A percentile compares a stretch with the other conserved stretches of the same genome.
Conservation (phyloP, 441 rosid species). For the Pelargonium fulgidum region DNA sequence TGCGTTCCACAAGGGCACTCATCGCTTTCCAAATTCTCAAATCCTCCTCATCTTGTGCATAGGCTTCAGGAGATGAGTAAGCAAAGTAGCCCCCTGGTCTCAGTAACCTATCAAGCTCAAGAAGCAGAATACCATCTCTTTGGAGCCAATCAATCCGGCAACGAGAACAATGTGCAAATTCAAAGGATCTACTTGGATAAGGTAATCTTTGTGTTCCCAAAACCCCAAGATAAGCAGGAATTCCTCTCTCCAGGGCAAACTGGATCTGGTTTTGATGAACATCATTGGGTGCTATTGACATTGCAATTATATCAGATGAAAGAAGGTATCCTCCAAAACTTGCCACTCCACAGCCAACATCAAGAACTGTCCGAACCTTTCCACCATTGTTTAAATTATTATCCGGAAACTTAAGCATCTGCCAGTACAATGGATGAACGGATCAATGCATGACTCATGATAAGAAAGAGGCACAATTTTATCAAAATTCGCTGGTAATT, state of each 20-base stretch:
- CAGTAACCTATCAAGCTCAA: slow-evolving; percentile 90
- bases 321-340: slow-evolving; percentile 95
- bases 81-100: slow-evolving; percentile 98
- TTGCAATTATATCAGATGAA: slow-evolving; percentile 66
- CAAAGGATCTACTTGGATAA: slow-evolving; percentile 97
- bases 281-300: slow-evolving; percentile 96
- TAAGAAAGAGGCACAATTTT: neutral
- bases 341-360: slow-evolving; percentile 97
- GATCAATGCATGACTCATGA: slow-evolving; percentile 15
- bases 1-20: slow-evolving; percentile 79
- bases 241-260: slow-evolving; percentile 95
- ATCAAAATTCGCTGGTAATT: no score
- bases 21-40: slow-evolving; percentile 84
- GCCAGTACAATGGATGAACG: slow-evolving; percentile 20
- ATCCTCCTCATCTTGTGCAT: slow-evolving; percentile 94
- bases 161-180: slow-evolving; percentile 94
- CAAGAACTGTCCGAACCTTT: slow-evolving; percentile 73
- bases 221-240: slow-evolving; percentile 96
- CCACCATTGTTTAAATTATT: slow-evolving; percentile 68
- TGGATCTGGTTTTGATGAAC: slow-evolving; percentile 99
- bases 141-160: slow-evolving; percentile 99
- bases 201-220: slow-evolving; percentile 92
- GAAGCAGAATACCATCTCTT: slow-evolving; percentile 94
- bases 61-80: slow-evolving; percentile 97
- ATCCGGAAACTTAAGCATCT: slow-evolving; percentile 88